A percentile compares a stretch with the other conserved stretches of the same genome.
Evolutionary conservation across 139 green algal species (phyloP).

Genomic region (Tetraselmis chui): DNA sequence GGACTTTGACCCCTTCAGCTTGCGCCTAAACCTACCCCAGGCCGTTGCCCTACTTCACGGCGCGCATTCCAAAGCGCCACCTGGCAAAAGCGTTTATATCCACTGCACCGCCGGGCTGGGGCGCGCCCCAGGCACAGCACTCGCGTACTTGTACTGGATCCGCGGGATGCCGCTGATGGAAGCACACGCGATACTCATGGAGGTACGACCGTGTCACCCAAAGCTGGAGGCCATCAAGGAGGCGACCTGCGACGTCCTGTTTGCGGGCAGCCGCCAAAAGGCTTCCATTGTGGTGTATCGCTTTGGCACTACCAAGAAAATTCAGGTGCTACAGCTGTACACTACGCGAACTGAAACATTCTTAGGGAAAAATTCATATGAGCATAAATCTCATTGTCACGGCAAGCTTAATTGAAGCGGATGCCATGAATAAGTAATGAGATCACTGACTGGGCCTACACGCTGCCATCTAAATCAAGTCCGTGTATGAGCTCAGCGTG

Average conservation of each 20-base stretch:
- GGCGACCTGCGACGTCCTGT: conserved; percentile 75
- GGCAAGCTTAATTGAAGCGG: too few species aligned
- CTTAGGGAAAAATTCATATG: too few species aligned
- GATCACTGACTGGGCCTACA: too few species aligned
- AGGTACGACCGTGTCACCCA: conserved; percentile 46
- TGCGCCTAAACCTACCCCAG: conserved; percentile 46
- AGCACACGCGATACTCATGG: conserved; percentile 37
- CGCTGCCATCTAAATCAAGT: too few species aligned
- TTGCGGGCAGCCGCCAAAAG: conserved; percentile 34
- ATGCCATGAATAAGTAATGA: too few species aligned
- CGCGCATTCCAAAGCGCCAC: conserved; percentile 23
- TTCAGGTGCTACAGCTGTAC: conserved; percentile 26
- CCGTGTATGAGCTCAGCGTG: too few species aligned
- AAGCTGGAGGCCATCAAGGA: conserved; percentile 61
- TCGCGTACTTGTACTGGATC: conserved; percentile 90
- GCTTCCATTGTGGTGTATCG: conserved; percentile 35
- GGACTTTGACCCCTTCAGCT: conserved; percentile 88
- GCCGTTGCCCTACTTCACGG: conserved; percentile 47
- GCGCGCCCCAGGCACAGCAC: conserved; percentile 75
- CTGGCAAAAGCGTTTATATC: conserved; percentile 70
- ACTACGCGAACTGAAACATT: too few species aligned
- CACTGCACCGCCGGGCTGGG: conserved; percentile 94
- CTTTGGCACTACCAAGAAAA: conserved; percentile 19
- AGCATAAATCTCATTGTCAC: too few species aligned
- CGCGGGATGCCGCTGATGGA: conserved; percentile 60